Evolutionary conservation across 1,284 basidiomycete species (phyloP).

Genomic region (Apiotrichum montevideense): DNA sequence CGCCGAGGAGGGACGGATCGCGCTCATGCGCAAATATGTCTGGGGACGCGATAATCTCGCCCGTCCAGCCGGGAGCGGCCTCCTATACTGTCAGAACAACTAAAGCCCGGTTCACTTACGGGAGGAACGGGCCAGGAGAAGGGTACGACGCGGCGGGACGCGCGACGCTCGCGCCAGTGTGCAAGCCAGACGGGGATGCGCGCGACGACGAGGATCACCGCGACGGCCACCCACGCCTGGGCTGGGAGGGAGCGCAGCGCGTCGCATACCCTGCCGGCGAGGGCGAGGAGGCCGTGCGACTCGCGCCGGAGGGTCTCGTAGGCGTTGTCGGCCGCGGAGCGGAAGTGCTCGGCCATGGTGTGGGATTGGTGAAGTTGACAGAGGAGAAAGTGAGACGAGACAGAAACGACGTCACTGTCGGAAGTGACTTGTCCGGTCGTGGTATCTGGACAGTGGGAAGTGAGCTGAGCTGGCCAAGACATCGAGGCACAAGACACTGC

Average conservation of each 20-base stretch:
- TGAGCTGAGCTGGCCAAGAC: too few relatives aligned
- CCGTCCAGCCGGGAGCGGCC: slow-evolving; percentile 25
- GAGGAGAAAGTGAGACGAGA: too few relatives aligned
- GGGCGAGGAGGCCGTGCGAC: too few relatives aligned
- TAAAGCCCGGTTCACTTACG: slow-evolving; percentile 47
- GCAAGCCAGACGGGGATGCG: slow-evolving; percentile 10
- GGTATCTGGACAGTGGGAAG: too few relatives aligned
- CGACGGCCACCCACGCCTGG: slow-evolving; percentile 19
- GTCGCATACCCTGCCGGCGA: too few relatives aligned
- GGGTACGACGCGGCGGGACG: slow-evolving; percentile 53
- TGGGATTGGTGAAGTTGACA: too few relatives aligned
- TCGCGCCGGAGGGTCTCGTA: too few relatives aligned
- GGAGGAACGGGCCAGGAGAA: slow-evolving; percentile 58
- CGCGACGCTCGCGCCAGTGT: not conserved
- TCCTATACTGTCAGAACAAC: slow-evolving; percentile 14
- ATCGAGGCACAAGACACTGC: too few relatives aligned
- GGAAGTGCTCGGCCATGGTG: too few relatives aligned
- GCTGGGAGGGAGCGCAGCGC: slow-evolving; percentile 31
- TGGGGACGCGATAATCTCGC: slow-evolving; percentile 23
- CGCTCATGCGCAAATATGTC: slow-evolving; percentile 27
- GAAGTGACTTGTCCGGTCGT: too few relatives aligned
- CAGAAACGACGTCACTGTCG: too few relatives aligned
- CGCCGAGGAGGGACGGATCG: slow-evolving; percentile 26
- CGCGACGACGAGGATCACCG: slow-evolving; percentile 16
- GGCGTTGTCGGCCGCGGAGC: too few relatives aligned